phyloP scores from a whole-genome alignment of 2,329 filamentous ascomycete genomes.

The Exophiala mesophila region DNA sequence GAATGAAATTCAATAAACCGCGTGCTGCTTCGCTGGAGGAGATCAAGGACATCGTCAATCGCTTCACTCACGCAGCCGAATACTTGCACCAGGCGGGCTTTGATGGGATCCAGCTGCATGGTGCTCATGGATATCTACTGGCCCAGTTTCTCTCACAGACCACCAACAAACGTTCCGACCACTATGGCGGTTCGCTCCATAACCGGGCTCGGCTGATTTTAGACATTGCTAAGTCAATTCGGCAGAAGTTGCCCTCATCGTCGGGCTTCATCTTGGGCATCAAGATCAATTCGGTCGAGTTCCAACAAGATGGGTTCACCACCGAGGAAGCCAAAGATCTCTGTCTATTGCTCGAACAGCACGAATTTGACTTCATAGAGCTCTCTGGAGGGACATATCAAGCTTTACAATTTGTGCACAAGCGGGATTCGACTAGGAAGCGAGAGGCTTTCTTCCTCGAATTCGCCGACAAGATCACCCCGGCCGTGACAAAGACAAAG shows the following conservation, averaged over 20 bases:
- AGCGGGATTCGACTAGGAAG: conserved; percentile 51
- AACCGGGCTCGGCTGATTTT: conserved; percentile 60
- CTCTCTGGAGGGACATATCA: conserved; percentile 46
- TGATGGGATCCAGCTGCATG: conserved; percentile 47
- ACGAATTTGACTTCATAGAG: conserved; percentile 48
- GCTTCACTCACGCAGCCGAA: conserved; percentile 58
- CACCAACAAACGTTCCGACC: conserved; percentile 56
- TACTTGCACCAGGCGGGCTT: conserved; percentile 60
- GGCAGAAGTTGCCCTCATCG: conserved; percentile 18
- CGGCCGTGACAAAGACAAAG: conserved; percentile 48
- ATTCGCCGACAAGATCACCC: conserved; percentile 51
- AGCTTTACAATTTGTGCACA: conserved; percentile 39
- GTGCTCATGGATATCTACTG: conserved; percentile 56
- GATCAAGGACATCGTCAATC: conserved; percentile 52
- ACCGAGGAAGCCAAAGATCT: conserved; percentile 47
- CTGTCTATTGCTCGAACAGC: conserved; percentile 29
- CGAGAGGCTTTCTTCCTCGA: conserved; percentile 57
- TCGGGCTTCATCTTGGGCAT: conserved; percentile 46
- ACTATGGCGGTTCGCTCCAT: conserved; percentile 61
- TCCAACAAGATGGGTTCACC: conserved; percentile 41
- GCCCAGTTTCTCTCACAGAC: conserved; percentile 51
- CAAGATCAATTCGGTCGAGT: conserved; percentile 57
- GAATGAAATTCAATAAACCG: conserved; percentile 34
- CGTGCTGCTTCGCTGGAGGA: conserved; percentile 31
- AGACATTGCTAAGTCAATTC: conserved; percentile 45